Evolutionary conservation across 352 stramenopile species (phyloP).

Genomic region (Phytophthora citricola): DNA sequence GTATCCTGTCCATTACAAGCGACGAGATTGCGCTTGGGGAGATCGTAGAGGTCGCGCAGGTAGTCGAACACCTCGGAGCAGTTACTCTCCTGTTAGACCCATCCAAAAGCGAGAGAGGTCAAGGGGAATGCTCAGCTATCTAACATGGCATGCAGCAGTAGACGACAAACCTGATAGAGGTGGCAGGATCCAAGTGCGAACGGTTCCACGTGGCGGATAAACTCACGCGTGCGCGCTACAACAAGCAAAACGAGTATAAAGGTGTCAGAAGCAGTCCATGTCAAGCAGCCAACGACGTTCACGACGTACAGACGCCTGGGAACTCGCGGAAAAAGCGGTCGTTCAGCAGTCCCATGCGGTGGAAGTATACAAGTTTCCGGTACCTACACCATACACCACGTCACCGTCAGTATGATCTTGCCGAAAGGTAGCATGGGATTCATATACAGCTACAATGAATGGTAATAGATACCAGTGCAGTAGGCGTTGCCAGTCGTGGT

Average conservation of each 20-base stretch:
- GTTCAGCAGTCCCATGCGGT: slow-evolving; percentile 70
- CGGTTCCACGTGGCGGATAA: slow-evolving; percentile 72
- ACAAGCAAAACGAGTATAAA: neutral
- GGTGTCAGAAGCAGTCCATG: slow-evolving; percentile 8
- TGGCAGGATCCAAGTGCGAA: slow-evolving; percentile 65
- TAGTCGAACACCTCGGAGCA: slow-evolving; percentile 73
- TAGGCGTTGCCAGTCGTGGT: slow-evolving; percentile 70
- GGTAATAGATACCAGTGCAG: slow-evolving; percentile 52
- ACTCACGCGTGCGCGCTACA: slow-evolving; percentile 59
- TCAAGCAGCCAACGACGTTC: neutral
- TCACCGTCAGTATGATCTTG: neutral
- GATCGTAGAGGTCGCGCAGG: slow-evolving; percentile 57
- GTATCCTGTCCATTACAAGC: slow-evolving; percentile 35
- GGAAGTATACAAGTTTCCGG: slow-evolving; percentile 77
- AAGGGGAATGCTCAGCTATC: neutral
- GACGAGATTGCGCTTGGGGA: slow-evolving; percentile 42
- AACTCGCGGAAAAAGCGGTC: slow-evolving; percentile 74
- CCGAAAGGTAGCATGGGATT: too few species aligned
- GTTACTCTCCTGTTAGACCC: slow-evolving; percentile 48
- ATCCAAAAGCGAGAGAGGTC: neutral
- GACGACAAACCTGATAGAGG: slow-evolving; percentile 54
- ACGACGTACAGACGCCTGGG: slow-evolving; percentile 51
- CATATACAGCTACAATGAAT: too few species aligned
- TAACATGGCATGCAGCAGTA: neutral
- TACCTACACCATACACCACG: slow-evolving; percentile 43